Evolutionary conservation across 73 alveolate species (phyloP), one percentile per base, ranked within the genome.

Genomic region (Chromera velia): DNA sequence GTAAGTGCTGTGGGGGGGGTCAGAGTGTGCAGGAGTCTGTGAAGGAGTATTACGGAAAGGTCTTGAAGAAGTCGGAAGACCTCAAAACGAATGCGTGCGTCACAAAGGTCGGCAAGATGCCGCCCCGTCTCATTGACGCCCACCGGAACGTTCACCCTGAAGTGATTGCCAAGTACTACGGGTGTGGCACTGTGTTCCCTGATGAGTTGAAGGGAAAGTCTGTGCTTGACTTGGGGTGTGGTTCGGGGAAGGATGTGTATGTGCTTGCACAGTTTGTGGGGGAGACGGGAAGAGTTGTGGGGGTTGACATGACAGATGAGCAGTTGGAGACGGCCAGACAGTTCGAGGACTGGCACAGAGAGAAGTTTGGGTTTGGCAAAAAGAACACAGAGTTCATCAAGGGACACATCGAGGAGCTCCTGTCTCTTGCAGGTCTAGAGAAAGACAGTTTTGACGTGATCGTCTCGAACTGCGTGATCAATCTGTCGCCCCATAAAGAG

Each of bases 281-380:
- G 19, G 91, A 81, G 46, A 70, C 68, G 28, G 92, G 95, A 32
- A 86, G 87, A 73, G 95, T 87, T 18, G 81, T 70, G 55, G 95
- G 95, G 0, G 88, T 89, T 27, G 95, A 89, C 69, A 89, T 89
- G 95, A 89, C 95, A 0, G 82, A 87, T 65, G 90, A 87, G 45
- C 90, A 89, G 77, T 65, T 89, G 33, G 90, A 89, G 24, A 82
- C 87, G 26, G 95, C 95, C 0, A 89, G 73, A 45, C 55, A 64
- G 73, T 75, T 76, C 82, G 46, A 87, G 73, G 93, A 89, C 17
- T 77, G 82, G 78, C 93, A 89, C 28, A 73, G 30, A 64, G 74
- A 84, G 72, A 29, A 22, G 13, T 84, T 84, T 45, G 91, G 91
- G 17, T 76, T 75, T 47, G 55, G 70, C 82, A n/a, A n/a, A n/a